Evolutionary conservation across 2,329 filamentous ascomycete genomes (phyloP), one percentile per base, ranked within the genome.

Genomic region (Zasmidium angulare): DNA sequence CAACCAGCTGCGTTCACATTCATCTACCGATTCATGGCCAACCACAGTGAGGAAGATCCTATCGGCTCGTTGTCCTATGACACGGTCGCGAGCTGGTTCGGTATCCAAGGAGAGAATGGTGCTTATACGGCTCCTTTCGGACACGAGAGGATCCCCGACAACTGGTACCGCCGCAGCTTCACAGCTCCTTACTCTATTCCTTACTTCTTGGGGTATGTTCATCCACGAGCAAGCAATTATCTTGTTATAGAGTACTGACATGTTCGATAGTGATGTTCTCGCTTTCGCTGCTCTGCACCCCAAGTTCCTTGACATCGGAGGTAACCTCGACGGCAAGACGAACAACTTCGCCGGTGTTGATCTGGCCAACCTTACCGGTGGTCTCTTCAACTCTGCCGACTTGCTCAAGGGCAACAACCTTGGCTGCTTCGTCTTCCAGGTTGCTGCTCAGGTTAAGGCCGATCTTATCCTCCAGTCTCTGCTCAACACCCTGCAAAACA

Each of bases 361-460:
- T 55, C 61, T 75, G 3, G 58, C 48, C 10, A 65, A 76, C 49
- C 57, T 79, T 11, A 76, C 74, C 17, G 71, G 71, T 11, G 77
- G 77, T 22, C 68, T 82, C 0, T 76, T 78, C 61, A 82, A 80
- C 63, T 47, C 55, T 19, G 58, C 56, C 12, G 63, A 61, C 29
- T 58, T 70, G 1, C 54, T 67, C 49, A 53, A 68, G 47, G 73
- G 71, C 10, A 74, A 77, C 66, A 75, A 74, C 56, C 67, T 76
- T 4, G 64, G 72, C 1, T 76, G 75, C 56, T 74, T 76, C 55
- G 69, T 68, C 2, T 70, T 75, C 51, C 60, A 76, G 54, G 46
- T 74, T n/a, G 61, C 72, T 49, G 69, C 73, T 56, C 73, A 75
- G 2, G 69, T 70, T 52, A 62, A 69, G 50, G 69, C 73, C 3